phyloP scores from a whole-genome alignment of 139 green algal genomes.

The Chlorella vulgaris region DNA sequence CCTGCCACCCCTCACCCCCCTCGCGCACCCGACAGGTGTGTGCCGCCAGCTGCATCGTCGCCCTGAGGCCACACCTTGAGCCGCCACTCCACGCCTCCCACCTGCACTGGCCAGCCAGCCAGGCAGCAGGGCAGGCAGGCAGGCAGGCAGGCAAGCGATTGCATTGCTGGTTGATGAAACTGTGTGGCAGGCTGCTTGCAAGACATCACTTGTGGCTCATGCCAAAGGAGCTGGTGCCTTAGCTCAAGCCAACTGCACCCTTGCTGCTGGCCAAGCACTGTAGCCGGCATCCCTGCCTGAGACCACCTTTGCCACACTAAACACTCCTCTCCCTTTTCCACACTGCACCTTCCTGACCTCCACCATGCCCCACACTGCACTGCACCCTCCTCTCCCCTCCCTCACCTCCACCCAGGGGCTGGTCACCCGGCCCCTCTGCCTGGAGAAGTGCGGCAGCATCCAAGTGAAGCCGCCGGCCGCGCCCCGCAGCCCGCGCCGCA shows the following conservation, averaged over 20 bases:
- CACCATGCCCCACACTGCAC: neutral
- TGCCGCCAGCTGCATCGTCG: conserved; percentile 20
- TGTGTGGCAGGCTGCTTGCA: too few species aligned
- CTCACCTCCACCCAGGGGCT: conserved; percentile 12
- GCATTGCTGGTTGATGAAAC: neutral
- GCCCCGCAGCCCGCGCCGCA: neutral
- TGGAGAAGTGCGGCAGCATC: conserved; percentile 5
- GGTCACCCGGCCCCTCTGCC: conserved; percentile 16
- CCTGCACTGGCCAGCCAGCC: neutral
- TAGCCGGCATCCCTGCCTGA: too few species aligned
- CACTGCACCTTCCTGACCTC: neutral
- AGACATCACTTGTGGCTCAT: too few species aligned
- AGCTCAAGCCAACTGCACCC: neutral
- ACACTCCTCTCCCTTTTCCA: neutral
- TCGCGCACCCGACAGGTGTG: conserved; percentile 26
- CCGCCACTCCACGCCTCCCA: conserved; percentile 26
- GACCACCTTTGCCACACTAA: neutral
- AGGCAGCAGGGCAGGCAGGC: neutral
- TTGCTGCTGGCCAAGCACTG: neutral
- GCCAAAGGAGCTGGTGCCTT: too few species aligned
- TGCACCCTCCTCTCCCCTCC: too few species aligned
- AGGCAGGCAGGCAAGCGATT: neutral
- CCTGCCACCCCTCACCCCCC: neutral
- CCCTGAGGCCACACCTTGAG: conserved; percentile 27
- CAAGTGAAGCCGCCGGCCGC: conserved; percentile 25